Evolutionary conservation across 2,329 filamentous ascomycete genomes (phyloP), one percentile per base, ranked within the genome.

Genomic region (Stachybotrys chartarum): DNA sequence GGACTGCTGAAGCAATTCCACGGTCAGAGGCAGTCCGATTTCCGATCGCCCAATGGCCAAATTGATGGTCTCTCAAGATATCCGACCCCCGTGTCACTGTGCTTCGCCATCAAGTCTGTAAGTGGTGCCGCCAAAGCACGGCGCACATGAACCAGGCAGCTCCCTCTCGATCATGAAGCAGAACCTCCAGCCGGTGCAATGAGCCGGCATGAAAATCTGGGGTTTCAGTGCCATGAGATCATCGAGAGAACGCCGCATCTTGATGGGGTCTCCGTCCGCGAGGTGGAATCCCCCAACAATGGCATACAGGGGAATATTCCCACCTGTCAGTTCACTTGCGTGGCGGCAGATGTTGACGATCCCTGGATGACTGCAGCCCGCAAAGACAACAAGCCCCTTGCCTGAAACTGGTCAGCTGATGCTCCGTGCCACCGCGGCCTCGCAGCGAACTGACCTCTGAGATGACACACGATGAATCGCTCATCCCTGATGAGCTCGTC

Each of bases 181-280:
- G 42, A 77, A 79, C 58, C 78, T 70, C 78, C 79, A 83, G 6
- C 79, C 79, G 0, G 79, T 77, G 59, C 79, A 82, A 63, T 83
- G 80, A 1, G 79, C 80, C 0, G 80, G 78, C 63, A 82, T 70
- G 4, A 82, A 61, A 0, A 82, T 68, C 12, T 73, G 73, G 0
- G 78, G 76, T 53, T 74, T 69, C 3, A 82, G 61, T 0, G 59
- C 67, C 59, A 76, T 75, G 24, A 83, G 64, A 53, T 80, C 79
- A n/a, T 64, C 60, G 1, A 82, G 67, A 0, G 78, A 79, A 17
- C 65, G 68, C 46, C 74, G 61, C 54, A 80, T 65, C 53, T 76
- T 74, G 5, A 69, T 64, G 5, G 71, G 61, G 6, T 77, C 68
- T 5, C 72, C 74, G 11, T 74, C 76, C 0, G 78, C 77, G 5